phyloP scores from a whole-genome alignment of 2,329 filamentous ascomycete genomes.

The Pseudocercospora cruenta region DNA sequence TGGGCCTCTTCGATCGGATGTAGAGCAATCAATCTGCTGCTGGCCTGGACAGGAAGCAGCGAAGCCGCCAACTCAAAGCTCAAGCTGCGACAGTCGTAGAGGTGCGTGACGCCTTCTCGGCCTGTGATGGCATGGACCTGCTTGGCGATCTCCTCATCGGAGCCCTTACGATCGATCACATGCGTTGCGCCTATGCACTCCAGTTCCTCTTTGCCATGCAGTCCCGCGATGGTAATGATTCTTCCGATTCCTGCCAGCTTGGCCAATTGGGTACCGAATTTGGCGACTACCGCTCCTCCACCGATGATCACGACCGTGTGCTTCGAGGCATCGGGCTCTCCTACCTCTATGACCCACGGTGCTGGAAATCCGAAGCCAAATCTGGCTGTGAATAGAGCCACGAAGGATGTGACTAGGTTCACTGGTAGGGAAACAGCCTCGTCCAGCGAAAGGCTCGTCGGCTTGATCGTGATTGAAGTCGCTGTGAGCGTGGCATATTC shows the following conservation, averaged over 20 bases:
- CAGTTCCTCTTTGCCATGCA: conserved; percentile 7
- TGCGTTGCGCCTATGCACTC: conserved; percentile 7
- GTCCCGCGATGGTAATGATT: conserved; percentile 7
- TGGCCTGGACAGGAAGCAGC: not conserved
- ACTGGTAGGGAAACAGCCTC: conserved; percentile 7
- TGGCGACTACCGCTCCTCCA: conserved; percentile 12
- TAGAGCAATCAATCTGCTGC: conserved; percentile 2
- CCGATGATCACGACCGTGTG: conserved; percentile 7
- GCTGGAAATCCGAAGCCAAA: conserved; percentile 4
- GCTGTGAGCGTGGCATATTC: not conserved
- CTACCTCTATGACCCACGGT: not conserved
- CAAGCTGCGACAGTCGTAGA: conserved; percentile 11
- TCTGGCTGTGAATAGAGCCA: conserved; percentile 6
- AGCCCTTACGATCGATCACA: conserved; percentile 2
- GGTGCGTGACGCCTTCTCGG: not conserved
- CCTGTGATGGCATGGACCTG: conserved; percentile 11
- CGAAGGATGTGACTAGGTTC: conserved; percentile 10
- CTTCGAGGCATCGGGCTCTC: not conserved
- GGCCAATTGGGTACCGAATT: conserved; percentile 14
- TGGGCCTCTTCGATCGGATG: not conserved
- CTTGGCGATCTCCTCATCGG: not conserved
- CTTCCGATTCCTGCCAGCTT: conserved; percentile 12
- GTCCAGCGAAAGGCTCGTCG: not conserved
- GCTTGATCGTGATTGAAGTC: not conserved
- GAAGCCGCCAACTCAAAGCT: conserved; percentile 8